These are phyloP conservation scores for Pisolithus microcarpus DNA, from an alignment of 768 basidiomycete species.

Conservation along the genomic window DNA sequence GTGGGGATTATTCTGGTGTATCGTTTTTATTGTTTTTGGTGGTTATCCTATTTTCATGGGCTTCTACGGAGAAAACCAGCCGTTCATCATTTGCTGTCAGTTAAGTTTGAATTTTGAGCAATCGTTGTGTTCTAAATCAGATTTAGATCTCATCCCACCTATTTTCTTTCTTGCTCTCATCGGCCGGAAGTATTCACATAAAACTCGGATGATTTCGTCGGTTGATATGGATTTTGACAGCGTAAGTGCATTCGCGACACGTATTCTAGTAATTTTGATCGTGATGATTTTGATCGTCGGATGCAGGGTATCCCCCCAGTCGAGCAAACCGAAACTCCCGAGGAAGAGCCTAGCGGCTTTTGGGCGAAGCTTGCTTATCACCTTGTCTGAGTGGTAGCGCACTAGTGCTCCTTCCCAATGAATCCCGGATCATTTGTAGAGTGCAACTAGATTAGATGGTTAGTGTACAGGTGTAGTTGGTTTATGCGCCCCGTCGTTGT, in stretches of 20 bases:
- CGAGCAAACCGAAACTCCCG: conserved; percentile 5
- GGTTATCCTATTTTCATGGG: conserved; percentile 54
- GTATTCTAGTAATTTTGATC: neutral
- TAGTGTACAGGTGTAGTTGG: too few species aligned
- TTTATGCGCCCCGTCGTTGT: too few species aligned
- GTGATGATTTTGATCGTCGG: neutral
- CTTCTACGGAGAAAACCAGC: conserved; percentile 34
- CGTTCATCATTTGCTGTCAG: neutral
- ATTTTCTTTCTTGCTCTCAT: neutral
- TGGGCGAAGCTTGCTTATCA: conserved; percentile 3
- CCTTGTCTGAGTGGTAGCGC: conserved; percentile 1
- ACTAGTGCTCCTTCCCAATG: neutral
- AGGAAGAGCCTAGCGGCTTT: conserved; percentile 1
- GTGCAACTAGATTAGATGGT: too few species aligned
- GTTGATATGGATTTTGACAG: neutral
- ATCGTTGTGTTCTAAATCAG: neutral
- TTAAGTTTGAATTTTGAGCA: neutral
- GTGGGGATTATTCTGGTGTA: conserved; percentile 61
- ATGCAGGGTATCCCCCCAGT: conserved; percentile 5
- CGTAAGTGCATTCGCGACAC: neutral
- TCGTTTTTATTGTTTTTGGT: conserved; percentile 52
- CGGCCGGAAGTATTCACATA: neutral
- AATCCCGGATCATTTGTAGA: neutral
- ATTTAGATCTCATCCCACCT: neutral
- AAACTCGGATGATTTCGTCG: neutral